Base-by-base conservation (phyloP, 352 stramenopile genomes). In the Phytophthora niederhauseri region DNA sequence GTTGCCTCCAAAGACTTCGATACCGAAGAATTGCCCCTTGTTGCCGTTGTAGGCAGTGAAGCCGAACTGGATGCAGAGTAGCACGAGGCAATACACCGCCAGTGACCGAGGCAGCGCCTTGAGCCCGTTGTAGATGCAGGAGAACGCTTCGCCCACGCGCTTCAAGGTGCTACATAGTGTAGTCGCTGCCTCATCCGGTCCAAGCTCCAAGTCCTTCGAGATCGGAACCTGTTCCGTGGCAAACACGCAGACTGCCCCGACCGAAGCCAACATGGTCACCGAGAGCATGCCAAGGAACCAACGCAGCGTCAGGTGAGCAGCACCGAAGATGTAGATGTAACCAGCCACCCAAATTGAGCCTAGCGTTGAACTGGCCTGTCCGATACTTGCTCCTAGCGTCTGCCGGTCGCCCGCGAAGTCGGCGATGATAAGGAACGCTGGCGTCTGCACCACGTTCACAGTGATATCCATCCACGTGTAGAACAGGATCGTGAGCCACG, bases 401-500 rank as follows among this genome's bases (percentile, higher is more conserved):
- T 93, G 85, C 3, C 84, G 79, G 15, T 93, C 79, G 4, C 85
- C 87, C 1, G 84, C 85, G 63, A 94, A 93, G 57, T 95, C 85
- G 0, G 84, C 82, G 41, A 93, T 87, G 62, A 95, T 80, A 48
- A 93, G 67, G 31, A 88, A 81, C 5, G 80, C 84, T 1, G 84
- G 85, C 7, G 84, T 91, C 72, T 92, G 83, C 41, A 92, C 84
- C 15, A 92, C 75, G 66, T 94, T 94, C 30, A 92, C 81, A 0
- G 85, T 94, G 48, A 93, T 76, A 54, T 94, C 87, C 83, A 93
- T 94, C 85, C 83, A 94, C 24, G 83, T 85, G 70, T 94, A 94
- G 66, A 92, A 92, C 26, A 91, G 15, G 30, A 94, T 77, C 19
- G 80, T 89, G 56, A 94, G 68, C 38, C 77, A 62, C 6, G 80